These are phyloP conservation scores for Delitschia confertaspora DNA, from an alignment of 495 filamentous ascomycete species.

Conservation along the genomic window DNA sequence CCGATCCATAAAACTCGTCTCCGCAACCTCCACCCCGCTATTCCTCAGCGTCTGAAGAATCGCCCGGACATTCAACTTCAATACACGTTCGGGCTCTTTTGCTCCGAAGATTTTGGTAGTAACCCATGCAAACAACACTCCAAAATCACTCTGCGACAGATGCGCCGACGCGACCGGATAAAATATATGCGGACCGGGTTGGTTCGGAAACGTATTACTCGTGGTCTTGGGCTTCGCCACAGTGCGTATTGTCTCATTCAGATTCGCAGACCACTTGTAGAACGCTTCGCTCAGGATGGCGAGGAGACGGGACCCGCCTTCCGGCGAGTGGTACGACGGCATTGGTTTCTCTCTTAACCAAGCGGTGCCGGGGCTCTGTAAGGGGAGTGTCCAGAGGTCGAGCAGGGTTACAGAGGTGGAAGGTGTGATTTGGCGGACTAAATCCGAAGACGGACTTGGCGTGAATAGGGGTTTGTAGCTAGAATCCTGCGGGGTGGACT, in stretches of 20 bases:
- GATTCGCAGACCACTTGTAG: conserved; percentile 59
- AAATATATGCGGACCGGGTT: conserved; percentile 41
- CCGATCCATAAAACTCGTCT: conserved; percentile 44
- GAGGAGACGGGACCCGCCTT: conserved; percentile 45
- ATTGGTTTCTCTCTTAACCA: conserved; percentile 57
- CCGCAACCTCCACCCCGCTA: conserved; percentile 43
- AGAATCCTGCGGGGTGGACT: conserved; percentile 13
- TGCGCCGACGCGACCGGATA: conserved; percentile 57
- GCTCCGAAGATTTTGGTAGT: conserved; percentile 49
- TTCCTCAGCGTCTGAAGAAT: conserved; percentile 51
- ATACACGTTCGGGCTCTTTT: conserved; percentile 51
- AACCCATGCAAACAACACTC: conserved; percentile 62
- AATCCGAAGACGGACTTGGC: conserved; percentile 40
- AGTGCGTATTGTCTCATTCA: conserved; percentile 49
- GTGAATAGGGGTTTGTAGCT: conserved; percentile 41
- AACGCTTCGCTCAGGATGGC: conserved; percentile 61
- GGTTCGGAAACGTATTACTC: conserved; percentile 2
- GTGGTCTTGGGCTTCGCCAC: conserved; percentile 35
- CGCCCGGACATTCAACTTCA: conserved; percentile 57
- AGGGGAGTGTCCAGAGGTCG: conserved; percentile 66
- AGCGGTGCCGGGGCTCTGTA: conserved; percentile 45
- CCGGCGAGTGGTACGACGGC: conserved; percentile 48
- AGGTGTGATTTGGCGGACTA: conserved; percentile 54
- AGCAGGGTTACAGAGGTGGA: conserved; percentile 52
- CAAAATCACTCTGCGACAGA: conserved; percentile 68